Base-by-base conservation (phyloP, 495 filamentous ascomycete species). In the Xylaria bambusicola region DNA sequence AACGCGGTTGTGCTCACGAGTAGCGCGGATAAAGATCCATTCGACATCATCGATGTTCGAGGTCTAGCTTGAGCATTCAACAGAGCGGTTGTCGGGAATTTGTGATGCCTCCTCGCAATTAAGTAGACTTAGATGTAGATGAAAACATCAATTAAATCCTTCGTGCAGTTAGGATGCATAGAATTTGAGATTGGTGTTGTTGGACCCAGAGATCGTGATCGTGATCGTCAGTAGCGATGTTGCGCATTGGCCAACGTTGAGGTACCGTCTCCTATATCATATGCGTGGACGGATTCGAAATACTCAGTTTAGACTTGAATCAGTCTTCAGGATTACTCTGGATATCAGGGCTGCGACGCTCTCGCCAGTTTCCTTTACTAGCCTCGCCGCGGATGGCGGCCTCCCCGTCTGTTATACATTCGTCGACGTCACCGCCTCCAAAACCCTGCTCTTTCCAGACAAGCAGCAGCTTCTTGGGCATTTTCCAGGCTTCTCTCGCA, bases 21-120 rank as follows among this genome's bases (percentile, higher is more conserved):
- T 69, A 80, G 88, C 68, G 78, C 74, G 52, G 94, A 98, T 76
- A 79, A 82, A 33, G 94, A 98, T 66, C 81, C 81, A 3, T 84
- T 75, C 65, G 73, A 78, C 66, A 77, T 82, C 20, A 72, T 79
- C 61, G 72, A 73, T 50, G 72, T 75, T 23, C 55, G 59, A 42
- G 48, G 52, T 17, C 53, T 68, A 17, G 63, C 56, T 35, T 64
- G 50, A 52, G 45, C 24, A 33, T 31, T n/a, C 23, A 50, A 17
- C 10, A 18, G 15, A 13, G 1, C 13, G 27, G 29, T 6, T 36
- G 29, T 24, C 10, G 15, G 15, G 13, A 0, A 29, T 21, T 36
- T 41, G 6, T 13, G n/a, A 7, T 31, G 38, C 18, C 44, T 21
- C 17, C 38, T 18, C 40, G 21, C 17, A 20, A 17, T 10, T 18